Conservation (phyloP, 2,329 filamentous ascomycete genomes). For the Xylaria digitata region DNA sequence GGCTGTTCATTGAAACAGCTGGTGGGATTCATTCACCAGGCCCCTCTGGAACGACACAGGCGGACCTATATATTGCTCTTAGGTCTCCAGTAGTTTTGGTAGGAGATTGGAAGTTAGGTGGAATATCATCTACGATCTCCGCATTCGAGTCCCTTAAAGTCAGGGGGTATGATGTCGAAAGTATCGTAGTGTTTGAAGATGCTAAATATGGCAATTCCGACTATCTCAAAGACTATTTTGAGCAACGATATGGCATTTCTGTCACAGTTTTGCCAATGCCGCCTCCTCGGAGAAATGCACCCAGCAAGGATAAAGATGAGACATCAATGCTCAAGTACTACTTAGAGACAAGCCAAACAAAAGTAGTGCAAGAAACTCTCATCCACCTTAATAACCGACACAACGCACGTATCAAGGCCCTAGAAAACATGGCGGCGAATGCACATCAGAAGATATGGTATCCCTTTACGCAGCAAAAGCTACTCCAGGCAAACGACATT, state of each 20-base stretch:
- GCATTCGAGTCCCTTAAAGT: conserved; percentile 81
- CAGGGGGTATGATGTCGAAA: conserved; percentile 81
- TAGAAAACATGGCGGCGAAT: conserved; percentile 70
- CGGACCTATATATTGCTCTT: conserved; percentile 79
- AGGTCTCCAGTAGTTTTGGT: conserved; percentile 79
- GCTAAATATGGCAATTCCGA: conserved; percentile 71
- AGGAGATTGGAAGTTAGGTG: conserved; percentile 79
- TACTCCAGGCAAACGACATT: conserved; percentile 70
- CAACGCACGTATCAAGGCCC: conserved; percentile 66
- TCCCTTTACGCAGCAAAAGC: conserved; percentile 84
- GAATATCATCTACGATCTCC: conserved; percentile 82
- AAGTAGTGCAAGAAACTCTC: conserved; percentile 59
- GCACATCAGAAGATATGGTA: conserved; percentile 82
- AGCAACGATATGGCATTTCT: conserved; percentile 65
- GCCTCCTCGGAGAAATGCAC: conserved; percentile 56
- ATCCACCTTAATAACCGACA: conserved; percentile 65
- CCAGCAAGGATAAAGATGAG: conserved; percentile 51
- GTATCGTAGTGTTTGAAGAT: conserved; percentile 76
- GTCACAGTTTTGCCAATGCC: conserved; percentile 70
- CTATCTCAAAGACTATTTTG: conserved; percentile 77
- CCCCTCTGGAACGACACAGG: conserved; percentile 80
- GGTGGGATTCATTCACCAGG: conserved; percentile 84
- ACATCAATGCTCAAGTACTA: conserved; percentile 74
- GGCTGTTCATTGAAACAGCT: conserved; percentile 81
- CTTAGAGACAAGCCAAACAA: conserved; percentile 54